Percentiles rank a stretch among this genome's conserved stretches.
Conservation (phyloP, 371 early-diverging fungal species). For the Mucor plumbeus region DNA sequence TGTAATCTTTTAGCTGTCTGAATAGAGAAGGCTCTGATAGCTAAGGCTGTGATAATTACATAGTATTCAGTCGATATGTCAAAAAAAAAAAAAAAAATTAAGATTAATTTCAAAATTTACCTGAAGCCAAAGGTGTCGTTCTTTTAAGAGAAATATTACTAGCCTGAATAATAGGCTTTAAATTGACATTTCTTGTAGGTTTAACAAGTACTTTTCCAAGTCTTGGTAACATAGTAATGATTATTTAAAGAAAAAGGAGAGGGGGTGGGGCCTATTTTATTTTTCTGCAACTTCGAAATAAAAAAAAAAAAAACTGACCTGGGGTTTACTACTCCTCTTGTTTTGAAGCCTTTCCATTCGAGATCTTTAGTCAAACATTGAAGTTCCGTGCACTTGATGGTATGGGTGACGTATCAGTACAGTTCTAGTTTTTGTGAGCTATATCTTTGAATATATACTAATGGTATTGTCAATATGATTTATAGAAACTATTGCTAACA, state of each 20-base stretch:
- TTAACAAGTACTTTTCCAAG: constrained; percentile 13
- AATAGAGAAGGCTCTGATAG: background rate
- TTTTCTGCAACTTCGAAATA: background rate
- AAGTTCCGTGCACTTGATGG: constrained; percentile 7
- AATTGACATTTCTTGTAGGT: background rate
- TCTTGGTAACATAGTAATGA: constrained; percentile 12
- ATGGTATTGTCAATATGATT: too few species aligned
- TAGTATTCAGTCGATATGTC: background rate
- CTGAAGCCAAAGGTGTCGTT: constrained; percentile 1
- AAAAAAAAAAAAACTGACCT: constrained; percentile 3
- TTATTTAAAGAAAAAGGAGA: background rate
- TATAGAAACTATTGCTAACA: too few species aligned
- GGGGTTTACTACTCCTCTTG: constrained; percentile 6
- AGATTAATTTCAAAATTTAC: background rate
- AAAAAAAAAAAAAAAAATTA: background rate
- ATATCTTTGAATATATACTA: too few species aligned
- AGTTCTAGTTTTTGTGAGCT: background rate
- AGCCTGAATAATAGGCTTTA: constrained; percentile 5
- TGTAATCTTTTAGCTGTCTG: background rate
- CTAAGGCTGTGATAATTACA: background rate
- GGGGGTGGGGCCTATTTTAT: background rate
- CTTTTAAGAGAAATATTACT: background rate
- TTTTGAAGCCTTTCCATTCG: constrained; percentile 5
- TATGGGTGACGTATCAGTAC: constrained; percentile 7
- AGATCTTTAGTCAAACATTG: background rate